Evolutionary conservation across 2,329 filamentous ascomycete genomes (phyloP), one percentile per base, ranked within the genome.

Genomic region (Nemania diffusa): DNA sequence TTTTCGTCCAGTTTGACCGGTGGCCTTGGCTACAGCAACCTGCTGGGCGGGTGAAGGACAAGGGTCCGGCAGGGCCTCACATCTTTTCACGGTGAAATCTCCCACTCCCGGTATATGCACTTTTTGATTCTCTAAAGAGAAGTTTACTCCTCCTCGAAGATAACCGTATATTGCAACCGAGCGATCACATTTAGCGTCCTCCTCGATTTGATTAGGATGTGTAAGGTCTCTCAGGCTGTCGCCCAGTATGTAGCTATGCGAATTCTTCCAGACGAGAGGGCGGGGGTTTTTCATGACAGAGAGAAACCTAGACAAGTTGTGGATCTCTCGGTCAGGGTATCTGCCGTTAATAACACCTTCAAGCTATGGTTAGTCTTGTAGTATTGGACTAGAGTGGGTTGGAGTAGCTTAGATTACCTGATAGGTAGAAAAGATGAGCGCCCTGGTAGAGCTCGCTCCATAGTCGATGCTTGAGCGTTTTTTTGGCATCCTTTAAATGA

Each of bases 281-380:
- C 96, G 88, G 4, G 97, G 95, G 78, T 97, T 99, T 85, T 99
- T 99, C 97, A 99, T 99, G 72, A 99, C 94, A 22, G 93, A 97
- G 72, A 99, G 85, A 79, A 99, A 99, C 62, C 97, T 89, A 15
- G 93, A 97, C 61, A 99, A 81, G 77, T 99, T 99, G 82, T 98
- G 92, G 17, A 99, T 90, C 80, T 99, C 97, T 71, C 97, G 90
- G 79, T 99, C 96, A 0, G 96, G 97, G 76, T 99, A 99, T 70
- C 96, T 88, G 48, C 96, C 96, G 79, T 99, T 99, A 73, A 98
- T 92, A 40, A 99, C 94, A 75, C 96, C 68, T 69, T 48, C 13
- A 59, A 42, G n/a, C 15, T 1, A 20, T 37, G 22, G 44, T 69
- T 50, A 68, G 68, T 57, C 29, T 32, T 6, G 42, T 29, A 20